Base-by-base conservation (phyloP, 371 early-diverging fungal species). In the Saksenaea oblongispora region DNA sequence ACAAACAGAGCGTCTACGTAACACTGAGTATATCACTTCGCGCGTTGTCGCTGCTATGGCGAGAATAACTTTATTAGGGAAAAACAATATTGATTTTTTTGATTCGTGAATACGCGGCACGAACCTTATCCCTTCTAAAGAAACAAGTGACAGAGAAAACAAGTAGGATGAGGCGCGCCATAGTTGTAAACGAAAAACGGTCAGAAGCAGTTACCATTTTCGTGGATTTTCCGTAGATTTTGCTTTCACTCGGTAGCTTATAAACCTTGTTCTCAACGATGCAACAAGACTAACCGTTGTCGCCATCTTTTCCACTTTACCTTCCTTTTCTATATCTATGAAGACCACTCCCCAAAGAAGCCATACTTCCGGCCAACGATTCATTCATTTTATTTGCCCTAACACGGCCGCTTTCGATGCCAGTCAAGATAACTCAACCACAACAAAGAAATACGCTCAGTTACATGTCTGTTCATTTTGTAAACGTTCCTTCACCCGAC, bases 401-500 rank as follows among this genome's bases (percentile, higher is more conserved):
- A 22, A 47, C 22, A 22, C 22, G 22, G 9, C 51, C 27, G 8
- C 51, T 22, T 47, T 22, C 3, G 24, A 26, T 1, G n/a, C 51
- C 17, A 47, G 10, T 22, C 51, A 47, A 10, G n/a, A 22, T 22
- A 47, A 5, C 11, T 2, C 10, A 9, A 47, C 22, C 17, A 22
- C 24, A 18, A 10, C 51, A 47, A 47, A 47, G 22, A 47, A 47
- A 47, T 22, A 22, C 22, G 22, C 17, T 47, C 51, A 17, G 22
- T 5, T 22, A 1, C 51, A 57, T 41, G 34, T 13, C n/a, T 57
- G 58, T 36, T 36, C 58, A 1, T 41, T 37, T 24, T 57, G 58
- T 31, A 28, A 26, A 1, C 58, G 80, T 14, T 62, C 75, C 34
- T 86, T 86, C 62, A 69, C 79, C 24, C 68, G 87, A 8, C 84